phyloP scores from a whole-genome alignment of 306 rosid species.

The Clitoria ternatea region DNA sequence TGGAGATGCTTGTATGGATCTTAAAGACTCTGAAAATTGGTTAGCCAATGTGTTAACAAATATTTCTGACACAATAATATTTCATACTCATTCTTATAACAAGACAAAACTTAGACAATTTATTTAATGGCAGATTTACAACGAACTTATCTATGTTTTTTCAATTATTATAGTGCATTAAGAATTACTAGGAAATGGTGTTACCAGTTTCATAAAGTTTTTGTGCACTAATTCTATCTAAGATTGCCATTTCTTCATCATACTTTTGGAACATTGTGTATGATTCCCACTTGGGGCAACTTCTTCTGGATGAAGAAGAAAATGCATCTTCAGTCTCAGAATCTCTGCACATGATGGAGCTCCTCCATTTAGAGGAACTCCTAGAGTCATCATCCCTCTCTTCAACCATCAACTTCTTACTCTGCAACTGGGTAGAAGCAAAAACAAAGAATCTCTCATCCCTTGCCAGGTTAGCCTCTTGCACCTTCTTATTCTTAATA shows the following conservation, averaged over 20 bases:
- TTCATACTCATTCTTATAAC: too few species aligned
- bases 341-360: conserved; percentile 64
- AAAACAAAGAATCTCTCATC: conserved; percentile 53
- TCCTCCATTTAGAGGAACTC: conserved; percentile 80
- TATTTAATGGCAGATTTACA: too few species aligned
- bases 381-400: conserved; percentile 47
- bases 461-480: conserved; percentile 24
- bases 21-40: conserved; percentile 56
- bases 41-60: not conserved
- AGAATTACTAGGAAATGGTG: not conserved
- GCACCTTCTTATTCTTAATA: conserved; percentile 30
- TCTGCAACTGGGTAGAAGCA: conserved; percentile 39
- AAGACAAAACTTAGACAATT: too few species aligned
- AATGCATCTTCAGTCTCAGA: conserved; percentile 66
- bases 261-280: conserved; percentile 74
- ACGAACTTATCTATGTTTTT: too few species aligned
- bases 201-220: conserved; percentile 82
- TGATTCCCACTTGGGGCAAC: conserved; percentile 94
- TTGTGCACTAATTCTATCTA: conserved; percentile 70
- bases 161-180: not conserved
- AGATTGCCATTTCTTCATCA: conserved; percentile 79
- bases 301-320: conserved; percentile 76
- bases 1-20: conserved; percentile 66
- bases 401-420: conserved; percentile 37
- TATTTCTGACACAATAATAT: not conserved